Percentiles rank a stretch among this genome's conserved stretches.
Conservation (phyloP, 2,329 filamentous ascomycete genomes). For the Penicillium sp. region DNA sequence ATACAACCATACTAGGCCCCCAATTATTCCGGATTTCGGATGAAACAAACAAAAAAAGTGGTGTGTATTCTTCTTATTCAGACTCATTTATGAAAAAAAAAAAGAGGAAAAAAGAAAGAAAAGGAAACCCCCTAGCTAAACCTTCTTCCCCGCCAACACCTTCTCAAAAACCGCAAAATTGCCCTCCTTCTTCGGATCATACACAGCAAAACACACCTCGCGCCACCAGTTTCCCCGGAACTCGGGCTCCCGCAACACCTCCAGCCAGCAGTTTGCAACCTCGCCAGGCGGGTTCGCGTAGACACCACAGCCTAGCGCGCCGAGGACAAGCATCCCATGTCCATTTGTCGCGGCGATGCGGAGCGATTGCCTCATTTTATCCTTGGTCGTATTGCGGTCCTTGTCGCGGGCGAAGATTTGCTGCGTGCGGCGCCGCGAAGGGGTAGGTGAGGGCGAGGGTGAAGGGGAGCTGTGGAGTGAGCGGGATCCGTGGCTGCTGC, state of each 20-base stretch:
- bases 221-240: not conserved
- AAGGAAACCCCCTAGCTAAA: not conserved
- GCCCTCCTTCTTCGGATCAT: not conserved
- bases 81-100: not conserved
- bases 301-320: not conserved
- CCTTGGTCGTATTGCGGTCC: not conserved
- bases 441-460: not conserved
- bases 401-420: not conserved
- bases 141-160: not conserved
- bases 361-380: not conserved
- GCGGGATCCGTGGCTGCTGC: not conserved
- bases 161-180: not conserved
- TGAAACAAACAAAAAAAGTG: too few species aligned
- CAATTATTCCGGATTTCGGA: too few species aligned
- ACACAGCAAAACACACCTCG: not conserved
- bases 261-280: not conserved
- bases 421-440: not conserved
- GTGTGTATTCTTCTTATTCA: not conserved
- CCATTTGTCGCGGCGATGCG: not conserved
- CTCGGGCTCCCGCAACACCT: not conserved
- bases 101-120: not conserved
- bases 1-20: too few species aligned
- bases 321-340: not conserved
- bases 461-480: not conserved
- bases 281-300: not conserved